phyloP scores from a whole-genome alignment of 768 basidiomycete species.

The Lactarius trivialis region DNA sequence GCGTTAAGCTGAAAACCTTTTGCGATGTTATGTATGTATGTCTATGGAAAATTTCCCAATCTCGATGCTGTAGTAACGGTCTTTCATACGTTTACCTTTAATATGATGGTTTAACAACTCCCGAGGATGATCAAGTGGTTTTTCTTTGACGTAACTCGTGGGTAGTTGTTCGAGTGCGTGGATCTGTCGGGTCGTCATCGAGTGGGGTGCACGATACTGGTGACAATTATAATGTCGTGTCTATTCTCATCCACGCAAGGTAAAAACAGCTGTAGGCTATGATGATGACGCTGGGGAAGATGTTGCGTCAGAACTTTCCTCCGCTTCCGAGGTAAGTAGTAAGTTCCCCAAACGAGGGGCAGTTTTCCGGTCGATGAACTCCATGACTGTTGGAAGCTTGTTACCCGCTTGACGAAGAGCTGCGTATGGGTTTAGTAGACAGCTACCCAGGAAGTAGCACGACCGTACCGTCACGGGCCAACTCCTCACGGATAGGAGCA shows the following conservation, averaged over 20 bases:
- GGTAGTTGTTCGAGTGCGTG: background rate
- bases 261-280: constrained; percentile 1
- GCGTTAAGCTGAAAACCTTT: background rate
- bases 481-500: constrained; percentile 79
- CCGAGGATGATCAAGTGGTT: background rate
- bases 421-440: constrained; percentile 29
- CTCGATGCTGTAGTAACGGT: background rate
- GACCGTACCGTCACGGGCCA: constrained; percentile 79
- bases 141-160: background rate
- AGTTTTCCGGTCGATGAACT: constrained; percentile 67
- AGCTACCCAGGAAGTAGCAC: background rate
- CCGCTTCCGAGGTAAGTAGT: constrained; percentile 33
- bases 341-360: constrained; percentile 71
- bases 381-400: constrained; percentile 82
- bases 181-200: background rate
- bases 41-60: background rate
- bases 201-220: background rate
- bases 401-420: constrained; percentile 83
- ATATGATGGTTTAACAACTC: background rate
- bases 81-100: background rate
- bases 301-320: background rate
- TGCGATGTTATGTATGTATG: background rate
- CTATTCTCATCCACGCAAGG: background rate
- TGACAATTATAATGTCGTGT: background rate
- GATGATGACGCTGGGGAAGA: constrained; percentile 1